Evolutionary conservation across 108 stramenopile genomes (phyloP), one percentile per base, ranked within the genome.

Genomic region (Cyclotella choctawhatcheeana): DNA sequence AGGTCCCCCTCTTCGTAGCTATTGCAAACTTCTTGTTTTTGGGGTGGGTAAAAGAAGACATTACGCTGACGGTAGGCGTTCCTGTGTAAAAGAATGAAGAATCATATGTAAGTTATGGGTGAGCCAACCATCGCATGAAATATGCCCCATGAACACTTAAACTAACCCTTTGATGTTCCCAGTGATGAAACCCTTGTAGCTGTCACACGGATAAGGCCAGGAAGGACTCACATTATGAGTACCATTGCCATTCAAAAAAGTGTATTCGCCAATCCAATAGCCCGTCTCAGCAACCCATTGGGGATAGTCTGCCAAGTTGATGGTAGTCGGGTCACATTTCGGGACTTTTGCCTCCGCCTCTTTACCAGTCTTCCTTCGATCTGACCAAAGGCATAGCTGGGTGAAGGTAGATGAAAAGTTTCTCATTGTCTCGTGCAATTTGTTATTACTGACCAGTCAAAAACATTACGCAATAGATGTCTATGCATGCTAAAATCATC

Each of bases 191-290:
- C 76, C 67, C 27, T 63, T 64, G 68, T 68, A 74, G 8, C 24
- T 20, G 33, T 74, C 30, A 26, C 79, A 83, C 12, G 27, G 61
- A 54, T 83, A 83, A 13, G 53, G 53, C 82, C 82, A 83, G 4
- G 14, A 17, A 14, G 58, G 6, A 22, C 44, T 48, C 8, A 16
- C 45, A 37, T 32, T 30, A 2, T 67, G 74, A 2, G 32, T 47
- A 17, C 82, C 82, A 50, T 79, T 60, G 4, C 43, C 32, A 10
- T 59, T 44, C 25, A 60, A 50, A 35, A 83, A 76, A 2, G 77
- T 59, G 47, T 73, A 73, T 18, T 83, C 82, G 43, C 82, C 82
- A 56, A 83, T 69, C 82, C 82, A 83, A 32, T 83, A 83, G 2
- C 73, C 79, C 16, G 18, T 25, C 40, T 81, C 72, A 7, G 31